Base-by-base conservation (phyloP, 495 filamentous ascomycete species). In the Hypomontagnella monticulosa region DNA sequence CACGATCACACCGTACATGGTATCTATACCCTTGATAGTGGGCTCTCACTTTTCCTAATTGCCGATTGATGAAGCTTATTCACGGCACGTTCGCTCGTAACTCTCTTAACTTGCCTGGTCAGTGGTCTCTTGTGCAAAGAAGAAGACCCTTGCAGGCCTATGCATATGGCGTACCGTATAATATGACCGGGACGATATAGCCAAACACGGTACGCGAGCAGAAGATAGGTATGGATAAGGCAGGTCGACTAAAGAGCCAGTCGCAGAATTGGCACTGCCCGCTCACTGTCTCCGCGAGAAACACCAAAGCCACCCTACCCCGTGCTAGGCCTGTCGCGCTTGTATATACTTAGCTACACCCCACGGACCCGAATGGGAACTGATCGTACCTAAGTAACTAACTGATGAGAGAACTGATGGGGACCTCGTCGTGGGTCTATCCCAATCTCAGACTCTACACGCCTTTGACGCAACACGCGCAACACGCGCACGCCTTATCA, bases 141-240 rank as follows among this genome's bases (percentile, higher is more conserved):
- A 63, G 43, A 69, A 64, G 60, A 60, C 66, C 66, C 66, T 69
- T 63, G 66, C 66, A 64, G 66, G n/a, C n/a, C 36, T 63, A 51
- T 50, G 66, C 66, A 57, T 27, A 27, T 60, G 60, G 47, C 33
- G 50, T 56, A 42, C 66, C 48, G 54, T 59, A 60, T 50, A 54
- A 56, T 47, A 59, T 50, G 50, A 59, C 47, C 48, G 30, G 32
- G 54, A 67, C 59, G 49, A 53, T 59, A 68, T 43, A 48, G 48
- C 33, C 43, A 11, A 27, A 46, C 51, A 57, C 63, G 48, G 49
- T 65, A 54, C 0, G 42, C 40, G 48, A 38, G 51, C 40, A 10
- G n/a, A n/a, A 62, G 42, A 53, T 49, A 40, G 55, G 57, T 49
- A 63, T 69, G 66, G 66, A 69, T 64, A 54, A 69, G 66, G 66